Percentiles rank a stretch among this genome's conserved stretches.
These are phyloP conservation scores for Leccinum ochraceum DNA, from an alignment of 768 basidiomycete species.

Conservation along the genomic window DNA sequence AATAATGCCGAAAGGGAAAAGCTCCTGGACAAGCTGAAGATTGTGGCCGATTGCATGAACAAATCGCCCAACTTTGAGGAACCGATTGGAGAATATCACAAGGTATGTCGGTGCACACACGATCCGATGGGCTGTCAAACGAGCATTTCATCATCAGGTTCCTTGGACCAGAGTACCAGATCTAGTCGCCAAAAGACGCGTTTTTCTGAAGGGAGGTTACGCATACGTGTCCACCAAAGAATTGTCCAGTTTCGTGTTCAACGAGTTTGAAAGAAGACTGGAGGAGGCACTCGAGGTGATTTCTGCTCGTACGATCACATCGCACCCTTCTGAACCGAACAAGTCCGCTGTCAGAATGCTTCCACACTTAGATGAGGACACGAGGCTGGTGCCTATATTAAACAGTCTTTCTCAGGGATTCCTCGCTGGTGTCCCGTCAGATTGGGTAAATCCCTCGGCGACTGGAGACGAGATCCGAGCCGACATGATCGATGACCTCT, in stretches of 20 bases:
- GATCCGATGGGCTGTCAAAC: background rate
- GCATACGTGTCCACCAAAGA: slow-evolving; percentile 85
- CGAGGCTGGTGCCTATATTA: slow-evolving; percentile 84
- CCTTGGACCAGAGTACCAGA: slow-evolving; percentile 95
- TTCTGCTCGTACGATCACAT: background rate
- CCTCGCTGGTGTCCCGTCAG: slow-evolving; percentile 84
- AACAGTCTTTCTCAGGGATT: slow-evolving; percentile 93
- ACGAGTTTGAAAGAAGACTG: slow-evolving; percentile 78
- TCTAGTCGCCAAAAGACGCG: slow-evolving; percentile 78
- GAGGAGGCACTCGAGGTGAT: slow-evolving; percentile 76
- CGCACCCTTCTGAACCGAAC: slow-evolving; percentile 13
- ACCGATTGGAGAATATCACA: slow-evolving; percentile 53
- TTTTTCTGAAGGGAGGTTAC: slow-evolving; percentile 76
- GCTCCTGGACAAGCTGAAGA: slow-evolving; percentile 49
- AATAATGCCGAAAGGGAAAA: slow-evolving; percentile 52
- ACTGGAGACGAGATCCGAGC: slow-evolving; percentile 76
- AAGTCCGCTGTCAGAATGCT: slow-evolving; percentile 85
- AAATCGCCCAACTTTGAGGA: slow-evolving; percentile 4
- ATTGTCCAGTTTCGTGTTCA: slow-evolving; percentile 81
- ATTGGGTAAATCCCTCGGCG: slow-evolving; percentile 63
- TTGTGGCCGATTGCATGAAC: slow-evolving; percentile 22
- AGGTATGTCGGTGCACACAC: slow-evolving; percentile 45
- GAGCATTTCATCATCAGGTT: slow-evolving; percentile 54
- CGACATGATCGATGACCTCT: slow-evolving; percentile 90
- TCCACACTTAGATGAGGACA: slow-evolving; percentile 93